Evolutionary conservation across 2,329 filamentous ascomycete genomes (phyloP).

Genomic region (Tricladium varicosporioides): DNA sequence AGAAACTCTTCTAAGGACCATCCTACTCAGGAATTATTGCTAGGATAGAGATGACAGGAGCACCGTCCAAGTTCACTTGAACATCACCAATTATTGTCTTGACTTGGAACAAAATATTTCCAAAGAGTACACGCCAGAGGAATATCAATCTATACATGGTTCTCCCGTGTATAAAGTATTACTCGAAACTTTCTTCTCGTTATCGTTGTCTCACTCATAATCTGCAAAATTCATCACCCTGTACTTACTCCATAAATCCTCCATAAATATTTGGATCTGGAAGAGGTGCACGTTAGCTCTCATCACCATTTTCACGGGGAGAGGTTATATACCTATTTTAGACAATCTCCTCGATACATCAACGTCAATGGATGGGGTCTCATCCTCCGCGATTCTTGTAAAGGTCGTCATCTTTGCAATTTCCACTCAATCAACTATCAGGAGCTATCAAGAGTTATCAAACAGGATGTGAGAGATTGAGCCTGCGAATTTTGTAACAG

Average conservation of each 20-base stretch:
- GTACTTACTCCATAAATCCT: conserved; percentile 74
- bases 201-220: too few species aligned
- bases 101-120: too few species aligned
- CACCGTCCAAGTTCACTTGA: too few species aligned
- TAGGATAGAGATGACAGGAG: too few species aligned
- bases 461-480: not conserved
- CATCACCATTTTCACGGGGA: not conserved
- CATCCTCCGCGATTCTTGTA: conserved; percentile 61
- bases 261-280: conserved; percentile 75
- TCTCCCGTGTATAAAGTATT: too few species aligned
- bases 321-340: conserved; percentile 52
- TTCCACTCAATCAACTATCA: not conserved
- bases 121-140: too few species aligned
- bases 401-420: conserved; percentile 63
- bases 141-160: too few species aligned
- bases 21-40: too few species aligned
- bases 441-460: not conserved
- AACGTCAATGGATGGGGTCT: conserved; percentile 63
- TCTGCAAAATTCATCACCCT: not conserved
- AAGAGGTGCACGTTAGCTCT: conserved; percentile 2
- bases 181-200: too few species aligned
- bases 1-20: too few species aligned
- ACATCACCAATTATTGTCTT: not conserved
- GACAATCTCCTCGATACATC: conserved; percentile 64
- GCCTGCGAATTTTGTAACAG: not conserved